phyloP scores from a whole-genome alignment of 2,329 filamentous ascomycete species.

The Incumbomyces delicatus region DNA sequence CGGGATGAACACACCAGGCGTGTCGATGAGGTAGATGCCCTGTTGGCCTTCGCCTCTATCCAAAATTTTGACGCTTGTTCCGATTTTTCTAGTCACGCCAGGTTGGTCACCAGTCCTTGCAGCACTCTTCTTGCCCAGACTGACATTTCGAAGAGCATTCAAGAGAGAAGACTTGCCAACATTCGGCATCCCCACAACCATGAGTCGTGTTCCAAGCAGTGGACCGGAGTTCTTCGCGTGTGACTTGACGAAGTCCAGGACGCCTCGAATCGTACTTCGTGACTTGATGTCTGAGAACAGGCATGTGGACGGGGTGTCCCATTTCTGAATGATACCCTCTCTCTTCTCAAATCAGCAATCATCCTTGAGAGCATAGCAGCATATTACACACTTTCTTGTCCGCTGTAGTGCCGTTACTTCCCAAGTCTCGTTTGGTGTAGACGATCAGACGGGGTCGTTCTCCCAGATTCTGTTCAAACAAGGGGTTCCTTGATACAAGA shows the following conservation, averaged over 20 bases:
- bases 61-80: constrained; percentile 71
- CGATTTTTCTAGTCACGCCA: constrained; percentile 79
- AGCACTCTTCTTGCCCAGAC: constrained; percentile 58
- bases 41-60: constrained; percentile 45
- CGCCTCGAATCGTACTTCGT: constrained; percentile 33
- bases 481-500: constrained; percentile 76
- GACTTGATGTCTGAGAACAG: constrained; percentile 45
- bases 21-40: constrained; percentile 79
- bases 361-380: constrained; percentile 5
- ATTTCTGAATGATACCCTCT: constrained; percentile 43
- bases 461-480: constrained; percentile 69
- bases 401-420: constrained; percentile 33
- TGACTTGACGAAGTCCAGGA: constrained; percentile 44
- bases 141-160: constrained; percentile 66
- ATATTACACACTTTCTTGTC: constrained; percentile 23
- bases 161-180: constrained; percentile 93
- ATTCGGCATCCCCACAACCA: constrained; percentile 96
- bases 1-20: constrained; percentile 88
- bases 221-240: constrained; percentile 38
- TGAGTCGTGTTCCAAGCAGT: constrained; percentile 70
- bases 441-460: constrained; percentile 69
- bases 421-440: constrained; percentile 83
- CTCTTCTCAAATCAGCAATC: constrained; percentile 25
- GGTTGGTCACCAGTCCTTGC: constrained; percentile 78
- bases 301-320: constrained; percentile 43